Evolutionary conservation across 140 eudicot species (phyloP).

Genomic region (Anethum foeniculum): DNA sequence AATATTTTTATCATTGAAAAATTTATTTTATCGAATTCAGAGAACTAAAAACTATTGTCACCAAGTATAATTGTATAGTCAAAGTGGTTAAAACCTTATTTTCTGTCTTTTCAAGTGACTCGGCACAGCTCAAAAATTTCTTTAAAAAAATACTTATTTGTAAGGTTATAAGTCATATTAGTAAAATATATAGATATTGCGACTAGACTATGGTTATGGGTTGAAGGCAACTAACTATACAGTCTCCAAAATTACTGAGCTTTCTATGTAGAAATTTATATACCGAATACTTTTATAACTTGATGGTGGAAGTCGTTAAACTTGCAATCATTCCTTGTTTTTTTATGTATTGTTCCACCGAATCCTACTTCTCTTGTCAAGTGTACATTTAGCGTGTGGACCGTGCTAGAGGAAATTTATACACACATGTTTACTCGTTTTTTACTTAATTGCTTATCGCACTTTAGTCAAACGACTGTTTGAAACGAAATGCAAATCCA

Average conservation of each 20-base stretch:
- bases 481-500: not conserved
- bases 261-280: not conserved
- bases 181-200: too few species aligned
- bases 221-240: too few species aligned
- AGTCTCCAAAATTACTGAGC: not conserved
- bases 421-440: not conserved
- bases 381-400: conserved; percentile 9
- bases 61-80: too few species aligned
- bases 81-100: too few species aligned
- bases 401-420: not conserved
- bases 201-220: too few species aligned
- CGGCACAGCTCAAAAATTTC: too few species aligned
- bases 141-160: too few species aligned
- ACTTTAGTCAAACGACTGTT: not conserved
- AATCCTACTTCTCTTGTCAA: not conserved
- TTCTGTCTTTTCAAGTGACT: too few species aligned
- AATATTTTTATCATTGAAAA: too few species aligned
- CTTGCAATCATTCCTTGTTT: not conserved
- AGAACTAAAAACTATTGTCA: too few species aligned
- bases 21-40: too few species aligned
- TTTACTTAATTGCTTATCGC: not conserved
- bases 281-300: not conserved
- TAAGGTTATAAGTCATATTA: too few species aligned
- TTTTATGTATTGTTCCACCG: not conserved
- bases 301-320: conserved; percentile 14